phyloP scores from a whole-genome alignment of 495 filamentous ascomycete species.

The Choiromyces venosus region DNA sequence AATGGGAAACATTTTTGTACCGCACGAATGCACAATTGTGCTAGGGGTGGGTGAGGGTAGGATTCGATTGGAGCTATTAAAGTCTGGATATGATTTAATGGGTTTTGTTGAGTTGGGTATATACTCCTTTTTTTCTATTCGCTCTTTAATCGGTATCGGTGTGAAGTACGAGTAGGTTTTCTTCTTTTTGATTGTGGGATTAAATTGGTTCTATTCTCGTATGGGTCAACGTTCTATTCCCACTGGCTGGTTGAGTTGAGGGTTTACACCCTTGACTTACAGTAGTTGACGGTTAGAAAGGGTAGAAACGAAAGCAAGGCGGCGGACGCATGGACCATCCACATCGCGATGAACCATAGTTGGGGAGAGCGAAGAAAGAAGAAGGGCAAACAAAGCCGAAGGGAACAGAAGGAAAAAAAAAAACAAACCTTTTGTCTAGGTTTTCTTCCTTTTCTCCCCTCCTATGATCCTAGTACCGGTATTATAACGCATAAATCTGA shows the following conservation, averaged over 20 bases:
- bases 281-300: neutral
- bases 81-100: neutral
- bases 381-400: neutral
- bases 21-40: neutral
- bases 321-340: slow-evolving; percentile 37
- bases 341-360: slow-evolving; percentile 24
- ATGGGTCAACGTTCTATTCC: neutral
- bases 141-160: neutral
- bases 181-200: neutral
- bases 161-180: neutral
- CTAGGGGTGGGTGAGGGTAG: neutral
- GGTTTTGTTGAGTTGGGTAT: neutral
- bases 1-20: neutral
- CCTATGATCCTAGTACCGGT: slow-evolving; percentile 27
- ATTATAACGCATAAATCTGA: slow-evolving; percentile 34
- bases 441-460: neutral
- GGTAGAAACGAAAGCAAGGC: neutral
- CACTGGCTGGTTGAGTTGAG: neutral
- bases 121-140: neutral
- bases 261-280: neutral
- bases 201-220: neutral
- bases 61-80: neutral
- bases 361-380: slow-evolving; percentile 5
- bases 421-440: neutral
- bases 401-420: neutral